Evolutionary conservation across 164 flowering plant species (phyloP).

Genomic region (Stephania japonica): DNA sequence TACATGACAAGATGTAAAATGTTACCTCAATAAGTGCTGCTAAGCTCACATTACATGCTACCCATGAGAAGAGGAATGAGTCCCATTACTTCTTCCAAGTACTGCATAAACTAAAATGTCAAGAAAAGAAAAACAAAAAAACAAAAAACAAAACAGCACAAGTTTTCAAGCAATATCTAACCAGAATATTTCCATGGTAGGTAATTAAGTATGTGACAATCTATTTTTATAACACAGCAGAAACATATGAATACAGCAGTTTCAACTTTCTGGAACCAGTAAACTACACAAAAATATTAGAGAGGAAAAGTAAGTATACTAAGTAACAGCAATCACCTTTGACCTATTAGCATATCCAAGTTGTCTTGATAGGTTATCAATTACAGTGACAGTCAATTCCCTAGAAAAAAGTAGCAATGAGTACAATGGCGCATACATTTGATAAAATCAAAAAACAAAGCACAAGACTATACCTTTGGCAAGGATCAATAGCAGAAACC

Average conservation of each 20-base stretch:
- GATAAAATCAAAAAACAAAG: conserved; percentile 1
- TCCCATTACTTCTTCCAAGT: conserved; percentile 74
- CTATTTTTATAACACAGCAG: no score
- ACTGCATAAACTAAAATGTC: conserved; percentile 42
- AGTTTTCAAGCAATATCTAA: not conserved
- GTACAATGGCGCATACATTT: not conserved
- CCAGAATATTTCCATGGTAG: not conserved
- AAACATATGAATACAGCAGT: no score
- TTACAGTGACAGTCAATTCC: conserved; percentile 51
- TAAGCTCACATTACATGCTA: conserved; percentile 71
- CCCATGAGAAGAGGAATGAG: conserved; percentile 77
- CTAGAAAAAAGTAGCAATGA: conserved; percentile 26
- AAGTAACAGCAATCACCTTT: conserved; percentile 40
- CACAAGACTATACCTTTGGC: conserved; percentile 48
- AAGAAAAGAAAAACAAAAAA: not conserved
- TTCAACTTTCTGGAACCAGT: not conserved
- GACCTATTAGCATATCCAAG: conserved; percentile 51
- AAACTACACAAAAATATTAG: not conserved
- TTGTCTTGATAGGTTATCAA: conserved; percentile 62
- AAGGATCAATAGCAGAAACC: conserved; percentile 71
- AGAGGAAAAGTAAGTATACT: not conserved
- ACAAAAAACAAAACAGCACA: not conserved
- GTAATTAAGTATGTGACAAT: no score
- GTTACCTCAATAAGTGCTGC: conserved; percentile 77
- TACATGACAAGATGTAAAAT: not conserved